phyloP scores from a whole-genome alignment of 208 protist genomes.

The Balamuthia mandrillaris region DNA sequence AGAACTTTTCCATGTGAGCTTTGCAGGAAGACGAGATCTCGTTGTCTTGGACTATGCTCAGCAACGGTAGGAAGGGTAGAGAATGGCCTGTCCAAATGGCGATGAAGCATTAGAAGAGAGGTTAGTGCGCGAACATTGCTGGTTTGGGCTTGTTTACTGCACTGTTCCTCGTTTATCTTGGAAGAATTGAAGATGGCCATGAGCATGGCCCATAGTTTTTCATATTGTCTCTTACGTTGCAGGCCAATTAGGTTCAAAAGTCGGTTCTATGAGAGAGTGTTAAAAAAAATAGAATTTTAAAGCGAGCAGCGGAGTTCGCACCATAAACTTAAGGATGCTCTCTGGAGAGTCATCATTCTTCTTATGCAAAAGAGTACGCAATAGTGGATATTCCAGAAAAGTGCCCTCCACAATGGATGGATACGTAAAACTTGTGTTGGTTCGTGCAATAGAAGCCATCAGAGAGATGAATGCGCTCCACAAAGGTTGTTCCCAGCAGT shows the following conservation, averaged over 20 bases:
- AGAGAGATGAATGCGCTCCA: too few relatives aligned
- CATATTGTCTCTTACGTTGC: too few relatives aligned
- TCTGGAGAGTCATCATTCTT: constrained; percentile 25
- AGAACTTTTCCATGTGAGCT: constrained; percentile 1
- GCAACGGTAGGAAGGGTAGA: too few relatives aligned
- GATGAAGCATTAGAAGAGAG: background rate
- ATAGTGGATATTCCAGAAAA: too few relatives aligned
- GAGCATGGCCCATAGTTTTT: constrained; percentile 13
- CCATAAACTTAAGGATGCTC: constrained; percentile 19
- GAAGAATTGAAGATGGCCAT: background rate
- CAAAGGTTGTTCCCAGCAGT: too few relatives aligned
- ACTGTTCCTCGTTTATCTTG: constrained; percentile 35
- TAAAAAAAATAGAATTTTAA: background rate
- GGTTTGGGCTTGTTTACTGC: background rate
- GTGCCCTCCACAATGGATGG: too few relatives aligned
- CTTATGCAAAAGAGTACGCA: too few relatives aligned
- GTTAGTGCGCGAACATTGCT: background rate
- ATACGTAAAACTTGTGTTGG: too few relatives aligned
- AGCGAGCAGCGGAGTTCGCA: background rate
- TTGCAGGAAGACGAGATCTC: constrained; percentile 22
- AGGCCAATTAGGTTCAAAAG: too few relatives aligned
- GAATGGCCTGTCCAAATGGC: too few relatives aligned
- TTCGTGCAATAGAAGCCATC: too few relatives aligned
- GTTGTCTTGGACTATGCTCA: background rate
- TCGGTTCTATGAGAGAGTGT: too few relatives aligned